Evolutionary conservation across 2,329 filamentous ascomycete species (phyloP).

Genomic region (Apiospora pterosperma): DNA sequence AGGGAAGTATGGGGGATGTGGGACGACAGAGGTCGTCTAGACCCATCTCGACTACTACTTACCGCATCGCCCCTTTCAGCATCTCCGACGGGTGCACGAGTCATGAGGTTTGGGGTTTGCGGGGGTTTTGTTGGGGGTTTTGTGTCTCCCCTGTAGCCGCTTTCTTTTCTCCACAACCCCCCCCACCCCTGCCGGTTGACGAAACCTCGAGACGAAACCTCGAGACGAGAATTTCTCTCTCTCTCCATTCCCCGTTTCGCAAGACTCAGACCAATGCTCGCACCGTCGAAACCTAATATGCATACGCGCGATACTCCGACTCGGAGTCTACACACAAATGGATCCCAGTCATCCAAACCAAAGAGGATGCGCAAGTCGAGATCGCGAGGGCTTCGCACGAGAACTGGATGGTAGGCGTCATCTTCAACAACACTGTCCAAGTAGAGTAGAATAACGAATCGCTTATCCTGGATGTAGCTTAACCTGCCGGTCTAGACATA

Average conservation of each 20-base stretch:
- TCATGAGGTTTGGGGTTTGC: neutral
- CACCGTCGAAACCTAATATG: neutral
- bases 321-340: neutral
- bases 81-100: neutral
- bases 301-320: constrained; percentile 4
- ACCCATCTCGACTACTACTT: too few species aligned
- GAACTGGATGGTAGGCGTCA: constrained; percentile 15
- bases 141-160: neutral
- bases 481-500: constrained; percentile 15
- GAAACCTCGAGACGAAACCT: neutral
- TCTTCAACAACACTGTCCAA: neutral
- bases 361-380: constrained; percentile 19
- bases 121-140: neutral
- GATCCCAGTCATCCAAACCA: neutral
- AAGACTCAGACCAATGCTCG: neutral
- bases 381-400: constrained; percentile 16
- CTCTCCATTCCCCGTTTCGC: neutral
- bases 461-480: constrained; percentile 2
- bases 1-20: too few species aligned
- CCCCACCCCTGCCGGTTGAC: neutral
- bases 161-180: neutral
- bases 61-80: too few species aligned
- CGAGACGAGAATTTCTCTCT: neutral
- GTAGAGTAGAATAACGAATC: neutral
- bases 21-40: too few species aligned